phyloP scores from a whole-genome alignment of 148 eudicot species.

The Chenopodium berlandieri region DNA sequence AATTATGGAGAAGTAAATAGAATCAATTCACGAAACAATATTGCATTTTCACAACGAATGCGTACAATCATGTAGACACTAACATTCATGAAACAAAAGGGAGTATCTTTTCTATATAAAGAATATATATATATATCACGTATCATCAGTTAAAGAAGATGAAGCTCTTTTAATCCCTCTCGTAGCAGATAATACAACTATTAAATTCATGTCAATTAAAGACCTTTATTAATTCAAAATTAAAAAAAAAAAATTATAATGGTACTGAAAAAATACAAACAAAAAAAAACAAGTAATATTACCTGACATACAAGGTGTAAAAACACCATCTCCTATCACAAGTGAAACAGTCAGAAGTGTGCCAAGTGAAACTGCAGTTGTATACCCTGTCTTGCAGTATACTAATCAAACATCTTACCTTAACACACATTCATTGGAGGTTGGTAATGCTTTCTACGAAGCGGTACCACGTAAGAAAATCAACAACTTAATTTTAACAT shows the following conservation, averaged over 20 bases:
- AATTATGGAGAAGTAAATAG: too few relatives aligned
- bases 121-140: not conserved
- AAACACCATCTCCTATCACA: conserved; percentile 51
- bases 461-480: conserved; percentile 29
- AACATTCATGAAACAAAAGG: too few relatives aligned
- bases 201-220: too few relatives aligned
- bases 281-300: not conserved
- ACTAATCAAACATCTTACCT: conserved; percentile 44
- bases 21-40: too few relatives aligned
- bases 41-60: too few relatives aligned
- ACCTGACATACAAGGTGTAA: conserved; percentile 53
- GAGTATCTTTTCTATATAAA: not conserved
- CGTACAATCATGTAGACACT: too few relatives aligned
- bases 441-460: conserved; percentile 27
- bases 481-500: too few relatives aligned
- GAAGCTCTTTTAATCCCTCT: conserved; percentile 41
- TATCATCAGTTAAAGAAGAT: conserved; percentile 38
- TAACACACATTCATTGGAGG: conserved; percentile 15
- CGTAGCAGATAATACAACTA: conserved; percentile 37
- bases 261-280: too few relatives aligned
- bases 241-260: too few relatives aligned
- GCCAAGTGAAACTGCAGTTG: conserved; percentile 19
- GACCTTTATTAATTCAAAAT: too few relatives aligned
- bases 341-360: conserved; percentile 43
- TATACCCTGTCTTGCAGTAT: conserved; percentile 38